A percentile compares a stretch with the other conserved stretches of the same genome.
These are phyloP conservation scores for Cerioporus squamosus DNA, from an alignment of 1,284 basidiomycete species.

Conservation along the genomic window DNA sequence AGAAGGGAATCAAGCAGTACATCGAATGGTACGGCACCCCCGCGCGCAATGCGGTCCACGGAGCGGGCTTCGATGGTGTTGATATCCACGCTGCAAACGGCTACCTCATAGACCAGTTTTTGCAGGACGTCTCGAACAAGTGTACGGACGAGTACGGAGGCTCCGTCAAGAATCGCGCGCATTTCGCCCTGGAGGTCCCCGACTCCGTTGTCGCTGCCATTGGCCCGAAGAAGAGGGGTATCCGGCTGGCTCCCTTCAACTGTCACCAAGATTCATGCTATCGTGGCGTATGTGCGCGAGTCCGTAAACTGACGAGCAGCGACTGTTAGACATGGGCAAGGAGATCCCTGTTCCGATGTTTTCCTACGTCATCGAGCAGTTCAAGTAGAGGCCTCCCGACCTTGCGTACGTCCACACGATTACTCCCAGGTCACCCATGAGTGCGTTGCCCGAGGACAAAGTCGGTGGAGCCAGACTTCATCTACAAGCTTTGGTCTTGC, in stretches of 20 bases:
- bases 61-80: conserved; percentile 52
- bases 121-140: conserved; percentile 51
- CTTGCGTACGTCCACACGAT: background rate
- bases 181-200: conserved; percentile 54
- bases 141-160: conserved; percentile 67
- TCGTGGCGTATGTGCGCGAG: background rate
- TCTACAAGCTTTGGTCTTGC: conserved; percentile 36
- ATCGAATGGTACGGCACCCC: conserved; percentile 40
- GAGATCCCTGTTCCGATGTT: background rate
- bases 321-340: background rate
- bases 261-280: conserved; percentile 38
- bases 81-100: conserved; percentile 40
- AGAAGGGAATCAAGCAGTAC: conserved; percentile 48
- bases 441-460: background rate
- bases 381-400: background rate
- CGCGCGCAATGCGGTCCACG: conserved; percentile 44
- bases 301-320: background rate
- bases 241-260: conserved; percentile 61
- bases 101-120: conserved; percentile 48
- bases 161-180: conserved; percentile 53
- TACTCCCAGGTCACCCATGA: background rate
- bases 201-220: conserved; percentile 46
- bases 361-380: background rate
- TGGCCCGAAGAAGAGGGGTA: conserved; percentile 45
- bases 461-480: conserved; percentile 26